Base-by-base conservation (phyloP, 2,329 filamentous ascomycete species). In the Pseudocercospora fuligena region DNA sequence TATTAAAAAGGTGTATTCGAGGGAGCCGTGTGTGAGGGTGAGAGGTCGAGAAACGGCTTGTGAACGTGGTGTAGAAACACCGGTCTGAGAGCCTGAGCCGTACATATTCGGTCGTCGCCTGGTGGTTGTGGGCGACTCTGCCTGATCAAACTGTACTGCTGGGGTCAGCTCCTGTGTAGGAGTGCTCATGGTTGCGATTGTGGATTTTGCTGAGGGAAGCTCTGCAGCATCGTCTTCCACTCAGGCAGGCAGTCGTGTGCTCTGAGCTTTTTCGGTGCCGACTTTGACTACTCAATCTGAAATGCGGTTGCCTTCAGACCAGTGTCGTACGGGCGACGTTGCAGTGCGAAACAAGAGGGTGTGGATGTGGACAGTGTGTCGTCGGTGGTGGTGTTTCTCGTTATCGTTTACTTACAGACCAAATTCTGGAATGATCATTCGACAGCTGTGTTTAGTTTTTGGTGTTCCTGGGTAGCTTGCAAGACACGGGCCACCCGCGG, bases 1-100 rank as follows among this genome's bases (percentile, higher is more conserved):
- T 78, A 99, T 92, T 77, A 97, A 90, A 80, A 99, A 95, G 62
- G 93, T 94, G 77, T 96, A 93, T 81, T 99, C 95, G 82, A 99
- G 93, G 63, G 92, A 93, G 80, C 96, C 95, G 82, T 99, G 95
- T 72, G 89, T 87, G 77, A 99, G 87, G 76, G 92, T 93, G 78
- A 99, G 89, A 70, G 95, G 94, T 73, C 95, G 92, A 73, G 97
- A 89, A 71, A 94, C 97, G 73, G 93, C 90, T 74, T 92, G 95
- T 65, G 94, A 97, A 53, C 95, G 91, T 75, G 95, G 95, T 74
- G 95, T 99, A 73, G 94, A 96, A 78, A 97, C 93, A 82, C 95
- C 95, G 84, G 95, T 99, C 83, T 97, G 94, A 3, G 68, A 69
- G 63, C 73, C 73, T 14, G 69, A 72, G 29, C 69, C 70, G 63